Conservation (phyloP, 140 eudicot genomes). For the Cichorium intybus region DNA sequence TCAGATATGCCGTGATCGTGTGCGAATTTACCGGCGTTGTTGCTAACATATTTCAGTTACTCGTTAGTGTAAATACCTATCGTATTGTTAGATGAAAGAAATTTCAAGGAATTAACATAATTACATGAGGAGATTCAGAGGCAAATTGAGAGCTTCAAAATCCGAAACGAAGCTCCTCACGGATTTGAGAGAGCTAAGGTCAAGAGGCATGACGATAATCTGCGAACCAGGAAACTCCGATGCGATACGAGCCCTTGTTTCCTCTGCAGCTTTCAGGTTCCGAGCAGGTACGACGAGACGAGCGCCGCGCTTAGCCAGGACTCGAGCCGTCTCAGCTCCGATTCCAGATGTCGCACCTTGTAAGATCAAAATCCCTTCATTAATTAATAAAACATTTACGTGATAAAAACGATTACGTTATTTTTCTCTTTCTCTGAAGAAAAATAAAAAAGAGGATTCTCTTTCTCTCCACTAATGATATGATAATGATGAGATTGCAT, state of each 20-base stretch:
- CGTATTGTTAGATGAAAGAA: neutral
- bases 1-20: conserved; percentile 61
- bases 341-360: conserved; percentile 96
- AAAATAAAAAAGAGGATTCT: conserved; percentile 1
- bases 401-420: too few relatives aligned
- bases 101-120: neutral
- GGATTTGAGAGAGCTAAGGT: conserved; percentile 80
- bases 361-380: neutral
- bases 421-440: neutral
- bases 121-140: conserved; percentile 94
- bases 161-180: conserved; percentile 59
- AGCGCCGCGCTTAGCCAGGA: conserved; percentile 83
- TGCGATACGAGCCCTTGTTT: conserved; percentile 48
- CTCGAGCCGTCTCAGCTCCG: conserved; percentile 97
- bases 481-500: conserved; percentile 36
- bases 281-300: conserved; percentile 90
- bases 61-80: neutral
- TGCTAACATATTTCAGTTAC: conserved; percentile 32
- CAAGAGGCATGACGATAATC: conserved; percentile 62
- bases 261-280: conserved; percentile 72
- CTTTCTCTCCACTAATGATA: conserved; percentile 11
- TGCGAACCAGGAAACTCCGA: conserved; percentile 60
- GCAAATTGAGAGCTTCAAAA: conserved; percentile 71
- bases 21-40: conserved; percentile 92
- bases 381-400: neutral